These are phyloP conservation scores for Gracilaria caudata DNA, from an alignment of 23 red algal species.

Conservation along the genomic window DNA sequence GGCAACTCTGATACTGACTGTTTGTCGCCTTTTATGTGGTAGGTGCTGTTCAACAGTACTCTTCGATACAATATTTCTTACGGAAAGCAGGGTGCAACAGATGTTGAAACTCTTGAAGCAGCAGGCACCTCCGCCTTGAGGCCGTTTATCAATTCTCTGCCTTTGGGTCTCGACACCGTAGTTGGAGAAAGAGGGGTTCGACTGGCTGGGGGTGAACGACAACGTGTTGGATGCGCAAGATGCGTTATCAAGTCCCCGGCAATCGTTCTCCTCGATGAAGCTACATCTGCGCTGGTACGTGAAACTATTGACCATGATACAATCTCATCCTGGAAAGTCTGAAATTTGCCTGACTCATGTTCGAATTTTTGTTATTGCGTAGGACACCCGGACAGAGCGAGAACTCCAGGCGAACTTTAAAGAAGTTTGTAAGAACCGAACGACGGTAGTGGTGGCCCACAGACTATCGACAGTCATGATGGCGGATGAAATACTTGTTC, in stretches of 20 bases:
- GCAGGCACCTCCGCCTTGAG: slow-evolving; percentile 71
- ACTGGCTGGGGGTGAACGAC: slow-evolving; percentile 91
- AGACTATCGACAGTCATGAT: slow-evolving; percentile 89
- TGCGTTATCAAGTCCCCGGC: slow-evolving; percentile 81
- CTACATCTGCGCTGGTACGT: slow-evolving; percentile 82
- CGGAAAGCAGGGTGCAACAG: slow-evolving; percentile 67
- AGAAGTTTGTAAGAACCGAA: slow-evolving; percentile 81
- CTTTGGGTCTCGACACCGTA: slow-evolving; percentile 83
- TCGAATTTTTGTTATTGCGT: slow-evolving; percentile 3
- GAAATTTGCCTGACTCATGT: not conserved
- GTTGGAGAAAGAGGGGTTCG: slow-evolving; percentile 87
- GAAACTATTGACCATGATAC: not conserved
- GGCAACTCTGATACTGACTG: not conserved
- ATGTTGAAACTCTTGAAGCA: slow-evolving; percentile 67
- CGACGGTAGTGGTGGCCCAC: slow-evolving; percentile 92
- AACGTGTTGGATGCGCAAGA: slow-evolving; percentile 87
- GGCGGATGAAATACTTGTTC: slow-evolving; percentile 88
- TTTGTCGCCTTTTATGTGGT: not conserved
- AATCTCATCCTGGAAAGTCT: not conserved
- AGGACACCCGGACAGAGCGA: slow-evolving; percentile 84
- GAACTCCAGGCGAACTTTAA: slow-evolving; percentile 83
- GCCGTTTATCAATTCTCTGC: slow-evolving; percentile 76
- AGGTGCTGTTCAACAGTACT: slow-evolving; percentile 90
- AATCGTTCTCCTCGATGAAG: slow-evolving; percentile 89
- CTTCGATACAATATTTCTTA: slow-evolving; percentile 94